Evolutionary conservation across 108 stramenopile species (phyloP), one percentile per base, ranked within the genome.

Genomic region (Skeletonema grethae): DNA sequence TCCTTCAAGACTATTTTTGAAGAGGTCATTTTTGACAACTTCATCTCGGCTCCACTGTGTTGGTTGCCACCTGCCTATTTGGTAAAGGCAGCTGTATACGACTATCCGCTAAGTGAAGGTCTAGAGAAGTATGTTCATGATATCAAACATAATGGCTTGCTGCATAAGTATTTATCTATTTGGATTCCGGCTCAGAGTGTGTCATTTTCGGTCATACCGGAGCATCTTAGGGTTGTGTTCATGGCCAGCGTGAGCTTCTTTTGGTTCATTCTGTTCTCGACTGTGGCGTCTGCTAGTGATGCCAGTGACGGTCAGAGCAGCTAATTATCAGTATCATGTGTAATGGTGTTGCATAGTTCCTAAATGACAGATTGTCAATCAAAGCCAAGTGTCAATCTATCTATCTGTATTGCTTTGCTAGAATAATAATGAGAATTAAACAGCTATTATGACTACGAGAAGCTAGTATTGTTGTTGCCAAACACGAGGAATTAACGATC

Each of bases 1-100:
- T 50, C 69, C 2, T 12, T 58, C 13, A 25, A 57, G 28, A 25
- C 55, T 16, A 34, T 59, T 11, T 57, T 57, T 4, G 28, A 25
- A 16, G 28, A 58, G 22, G 56, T 62, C 3, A 7, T 7, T 12
- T 72, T 82, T 36, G 80, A 82, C 29, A 67, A 77, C 30, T 67
- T 82, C 35, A 35, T 82, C 16, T 57, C 16, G 28, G 80, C 74
- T 28, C 80, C 80, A 15, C 32, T 77, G 38, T 32, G 76, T 61
- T 82, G 76, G 75, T 55, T 82, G 18, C 76, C 81, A 9, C 76
- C 76, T 11, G 81, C 73, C 57, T 77, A 82, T 71, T 35, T 74
- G 28, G 74, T 77, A 32, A 71, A 82, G 71, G 81, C 81, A 41
- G 36, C 63, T 5, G 31, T 77, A 1, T 82, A 77, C 30, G 59